Conservation (phyloP, 257 asterid genomes). For the Marsdenia floribunda region DNA sequence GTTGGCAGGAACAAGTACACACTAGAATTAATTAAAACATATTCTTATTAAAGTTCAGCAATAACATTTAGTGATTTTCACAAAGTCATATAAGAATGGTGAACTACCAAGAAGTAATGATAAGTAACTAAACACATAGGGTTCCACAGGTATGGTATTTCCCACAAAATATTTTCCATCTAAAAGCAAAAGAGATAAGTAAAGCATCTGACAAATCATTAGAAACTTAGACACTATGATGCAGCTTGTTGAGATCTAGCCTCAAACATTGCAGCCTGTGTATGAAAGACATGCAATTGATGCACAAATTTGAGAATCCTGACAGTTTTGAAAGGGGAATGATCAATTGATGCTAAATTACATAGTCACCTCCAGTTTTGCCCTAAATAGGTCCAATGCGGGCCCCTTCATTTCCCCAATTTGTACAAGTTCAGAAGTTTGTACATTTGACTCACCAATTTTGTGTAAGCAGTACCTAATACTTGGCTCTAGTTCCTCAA, state of each 20-base stretch:
- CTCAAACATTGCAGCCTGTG: slow-evolving; percentile 95
- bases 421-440: slow-evolving; percentile 71
- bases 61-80: neutral
- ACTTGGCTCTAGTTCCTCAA: slow-evolving; percentile 92
- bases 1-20: slow-evolving; percentile 2
- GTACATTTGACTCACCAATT: slow-evolving; percentile 83
- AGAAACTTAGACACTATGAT: slow-evolving; percentile 30
- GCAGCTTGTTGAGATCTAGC: slow-evolving; percentile 99
- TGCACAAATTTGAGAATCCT: slow-evolving; percentile 12
- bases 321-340: slow-evolving; percentile 1
- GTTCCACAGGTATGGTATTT: neutral
- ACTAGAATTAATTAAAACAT: neutral
- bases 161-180: neutral
- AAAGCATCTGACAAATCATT: neutral
- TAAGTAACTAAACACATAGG: neutral
- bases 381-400: slow-evolving; percentile 87
- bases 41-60: neutral
- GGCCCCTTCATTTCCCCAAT: slow-evolving; percentile 96
- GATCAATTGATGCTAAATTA: neutral
- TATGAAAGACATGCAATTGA: slow-evolving; percentile 23
- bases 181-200: slow-evolving; percentile 3
- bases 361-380: slow-evolving; percentile 77
- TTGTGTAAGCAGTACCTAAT: slow-evolving; percentile 85
- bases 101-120: neutral
- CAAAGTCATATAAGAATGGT: neutral